Evolutionary conservation across 1,284 basidiomycete genomes (phyloP).

Genomic region (Malassezia japonica): DNA sequence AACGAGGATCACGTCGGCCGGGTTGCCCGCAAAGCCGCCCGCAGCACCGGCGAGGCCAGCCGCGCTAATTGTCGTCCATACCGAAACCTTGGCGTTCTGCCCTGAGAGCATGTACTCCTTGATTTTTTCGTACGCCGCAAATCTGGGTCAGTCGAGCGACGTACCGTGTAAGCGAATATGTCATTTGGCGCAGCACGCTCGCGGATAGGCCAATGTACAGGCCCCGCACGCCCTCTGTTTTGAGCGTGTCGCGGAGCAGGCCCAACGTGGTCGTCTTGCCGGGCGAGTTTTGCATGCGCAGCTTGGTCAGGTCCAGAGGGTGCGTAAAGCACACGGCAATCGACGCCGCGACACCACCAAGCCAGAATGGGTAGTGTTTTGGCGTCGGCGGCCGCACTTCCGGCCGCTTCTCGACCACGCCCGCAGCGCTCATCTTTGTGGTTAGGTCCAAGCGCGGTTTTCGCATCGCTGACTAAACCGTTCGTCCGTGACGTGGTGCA

Average conservation of each 20-base stretch:
- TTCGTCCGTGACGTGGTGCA: background rate
- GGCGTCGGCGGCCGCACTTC: background rate
- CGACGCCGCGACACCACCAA: conserved; percentile 41
- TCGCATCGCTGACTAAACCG: too few species aligned
- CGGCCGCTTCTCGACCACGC: too few species aligned
- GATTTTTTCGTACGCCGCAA: conserved; percentile 42
- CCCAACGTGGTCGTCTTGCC: conserved; percentile 28
- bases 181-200: conserved; percentile 43
- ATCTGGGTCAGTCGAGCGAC: conserved; percentile 12
- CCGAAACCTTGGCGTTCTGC: conserved; percentile 17
- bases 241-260: conserved; percentile 26
- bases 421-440: too few species aligned
- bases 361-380: conserved; percentile 39
- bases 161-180: conserved; percentile 38
- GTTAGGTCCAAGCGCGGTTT: too few species aligned
- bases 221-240: conserved; percentile 27
- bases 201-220: conserved; percentile 43
- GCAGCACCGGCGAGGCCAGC: conserved; percentile 37
- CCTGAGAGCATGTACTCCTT: conserved; percentile 23
- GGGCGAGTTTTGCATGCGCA: conserved; percentile 47
- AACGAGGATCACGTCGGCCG: conserved; percentile 53
- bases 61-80: conserved; percentile 29
- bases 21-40: conserved; percentile 41
- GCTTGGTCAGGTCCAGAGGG: conserved; percentile 47
- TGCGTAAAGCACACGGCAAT: conserved; percentile 46